Base-by-base conservation (phyloP, 257 asterid genomes). In the Solanum virginianum region DNA sequence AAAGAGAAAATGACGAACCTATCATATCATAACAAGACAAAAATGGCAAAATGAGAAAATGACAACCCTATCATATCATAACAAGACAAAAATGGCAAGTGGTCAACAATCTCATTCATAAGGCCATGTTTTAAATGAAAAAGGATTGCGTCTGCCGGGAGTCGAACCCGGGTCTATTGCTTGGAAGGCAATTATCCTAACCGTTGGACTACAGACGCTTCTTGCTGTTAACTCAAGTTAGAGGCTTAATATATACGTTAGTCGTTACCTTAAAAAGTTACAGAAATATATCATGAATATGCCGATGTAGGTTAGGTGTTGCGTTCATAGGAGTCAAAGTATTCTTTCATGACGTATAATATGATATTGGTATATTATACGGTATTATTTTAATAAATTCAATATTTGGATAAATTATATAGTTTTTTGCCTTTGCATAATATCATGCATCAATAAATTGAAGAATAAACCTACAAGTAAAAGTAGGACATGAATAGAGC, bases 81-180 rank as follows among this genome's bases (percentile, higher is more conserved):
- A 18, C 17, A 18, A 39, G 53, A 5, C 29, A 39, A 26, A 26
- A 15, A 66, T 66, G 7, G 16, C 74, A 14, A 65, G n/a, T 6
- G 10, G 14, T 26, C 45, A 26, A 29, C 20, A 2, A 24, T 65
- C 41, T 24, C 41, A 63, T 24, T 54, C 20, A 16, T 43, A 7
- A 5, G 5, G 11, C 26, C 63, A 57, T 57, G 8, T 43, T 43
- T 43, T 7, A 43, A 43, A 8, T 7, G 49, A 43, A 43, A 32
- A 32, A 32, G 41, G 41, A 36, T 36, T 62, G 95, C 94, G 94
- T 92, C 75, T 92, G 94, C 94, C 93, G 94, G 92, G 94, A 92
- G 98, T 96, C 97, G 97, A 96, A 94, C 99, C 98, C 98, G 95
- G 96, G 96, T 95, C 98, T 95, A 94, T 94, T 94, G 98, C 98